phyloP scores from a whole-genome alignment of 345 rosid species.

The Sonneratia alba region DNA sequence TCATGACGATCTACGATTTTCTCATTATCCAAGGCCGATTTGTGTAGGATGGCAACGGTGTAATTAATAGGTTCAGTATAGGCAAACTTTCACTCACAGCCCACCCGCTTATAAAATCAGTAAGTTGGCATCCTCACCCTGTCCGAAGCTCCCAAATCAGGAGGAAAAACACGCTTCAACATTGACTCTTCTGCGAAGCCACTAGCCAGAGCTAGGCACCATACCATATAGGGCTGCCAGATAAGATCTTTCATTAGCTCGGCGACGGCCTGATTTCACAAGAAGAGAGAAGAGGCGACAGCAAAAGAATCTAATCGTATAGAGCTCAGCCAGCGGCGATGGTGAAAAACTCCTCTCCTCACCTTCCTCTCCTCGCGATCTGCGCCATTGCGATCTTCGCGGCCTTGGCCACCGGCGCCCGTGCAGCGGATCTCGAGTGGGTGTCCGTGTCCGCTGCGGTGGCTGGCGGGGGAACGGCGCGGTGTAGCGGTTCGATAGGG shows the following conservation, averaged over 20 bases:
- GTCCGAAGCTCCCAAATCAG: background rate
- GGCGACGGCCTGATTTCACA: background rate
- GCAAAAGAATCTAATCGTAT: background rate
- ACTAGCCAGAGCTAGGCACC: background rate
- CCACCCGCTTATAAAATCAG: background rate
- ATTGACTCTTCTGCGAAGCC: background rate
- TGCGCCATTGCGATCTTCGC: slow-evolving; percentile 10
- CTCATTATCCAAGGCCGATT: too few species aligned
- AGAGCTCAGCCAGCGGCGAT: background rate
- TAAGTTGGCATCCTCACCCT: background rate
- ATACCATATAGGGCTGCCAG: background rate
- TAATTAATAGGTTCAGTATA: background rate
- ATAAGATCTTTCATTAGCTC: background rate
- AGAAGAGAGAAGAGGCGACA: background rate
- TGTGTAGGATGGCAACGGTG: background rate
- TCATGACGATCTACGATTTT: too few species aligned
- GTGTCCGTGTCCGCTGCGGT: slow-evolving; percentile 8
- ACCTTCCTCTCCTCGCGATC: slow-evolving; percentile 13
- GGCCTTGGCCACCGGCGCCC: slow-evolving; percentile 16
- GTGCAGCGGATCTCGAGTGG: slow-evolving; percentile 32
- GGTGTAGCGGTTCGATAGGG: slow-evolving; percentile 52
- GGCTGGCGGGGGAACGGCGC: background rate
- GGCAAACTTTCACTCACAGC: background rate
- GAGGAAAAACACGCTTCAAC: background rate
- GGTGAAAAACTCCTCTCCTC: slow-evolving; percentile 3